phyloP scores from a whole-genome alignment of 140 eudicot species.

The Ambrosia hybrid region DNA sequence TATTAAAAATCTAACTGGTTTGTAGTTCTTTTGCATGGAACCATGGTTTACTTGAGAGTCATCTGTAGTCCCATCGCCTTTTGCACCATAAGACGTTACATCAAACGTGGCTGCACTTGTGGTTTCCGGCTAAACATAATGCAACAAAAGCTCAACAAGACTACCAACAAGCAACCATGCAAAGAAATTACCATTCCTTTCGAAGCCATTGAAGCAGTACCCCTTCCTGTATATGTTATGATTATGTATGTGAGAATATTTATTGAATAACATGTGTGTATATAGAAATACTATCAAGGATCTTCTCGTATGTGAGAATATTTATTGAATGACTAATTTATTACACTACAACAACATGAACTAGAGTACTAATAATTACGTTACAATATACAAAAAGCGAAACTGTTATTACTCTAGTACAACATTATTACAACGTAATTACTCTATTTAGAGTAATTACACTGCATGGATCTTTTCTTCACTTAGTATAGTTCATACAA shows the following conservation, averaged over 20 bases:
- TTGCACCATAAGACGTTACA: constrained; percentile 39
- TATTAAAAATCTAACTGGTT: background rate
- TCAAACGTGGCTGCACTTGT: constrained; percentile 10
- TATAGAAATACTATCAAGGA: too few species aligned
- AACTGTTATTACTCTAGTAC: too few species aligned
- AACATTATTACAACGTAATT: too few species aligned
- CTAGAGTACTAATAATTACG: too few species aligned
- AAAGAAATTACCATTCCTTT: constrained; percentile 21
- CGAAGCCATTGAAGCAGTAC: constrained; percentile 4
- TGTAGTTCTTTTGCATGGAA: background rate
- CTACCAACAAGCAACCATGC: constrained; percentile 22
- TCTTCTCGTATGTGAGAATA: too few species aligned
- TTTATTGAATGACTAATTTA: too few species aligned
- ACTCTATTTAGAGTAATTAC: too few species aligned
- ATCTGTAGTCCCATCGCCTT: constrained; percentile 38
- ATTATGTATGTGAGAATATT: background rate
- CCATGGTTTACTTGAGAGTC: constrained; percentile 19
- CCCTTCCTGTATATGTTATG: background rate
- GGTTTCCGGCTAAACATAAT: background rate
- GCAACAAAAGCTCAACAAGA: constrained; percentile 17
- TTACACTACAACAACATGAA: too few species aligned
- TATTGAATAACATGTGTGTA: background rate
- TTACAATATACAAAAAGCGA: too few species aligned
- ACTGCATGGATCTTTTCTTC: too few species aligned
- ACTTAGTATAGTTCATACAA: too few species aligned